Evolutionary conservation across 1,284 basidiomycete species (phyloP).

Genomic region (Microbotryum intermedium): DNA sequence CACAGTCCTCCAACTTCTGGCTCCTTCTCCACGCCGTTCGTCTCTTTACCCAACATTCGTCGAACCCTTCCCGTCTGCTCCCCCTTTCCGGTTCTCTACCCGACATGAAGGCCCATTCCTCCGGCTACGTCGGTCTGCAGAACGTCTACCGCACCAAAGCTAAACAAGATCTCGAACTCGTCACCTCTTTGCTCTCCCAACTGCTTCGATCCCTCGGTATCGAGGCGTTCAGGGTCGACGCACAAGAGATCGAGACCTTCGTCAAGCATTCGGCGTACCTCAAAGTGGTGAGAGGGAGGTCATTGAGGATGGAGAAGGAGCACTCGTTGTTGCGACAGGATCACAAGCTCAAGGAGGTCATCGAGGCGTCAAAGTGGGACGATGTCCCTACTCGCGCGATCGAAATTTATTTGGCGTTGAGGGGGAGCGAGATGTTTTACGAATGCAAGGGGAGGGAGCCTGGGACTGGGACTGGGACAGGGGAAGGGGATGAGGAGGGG

Average conservation of each 20-base stretch:
- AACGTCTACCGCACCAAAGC: conserved; percentile 64
- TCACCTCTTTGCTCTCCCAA: conserved; percentile 35
- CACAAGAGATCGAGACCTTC: conserved; percentile 61
- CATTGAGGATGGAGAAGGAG: conserved; percentile 53
- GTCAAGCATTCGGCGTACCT: conserved; percentile 84
- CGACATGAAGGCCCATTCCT: conserved; percentile 91
- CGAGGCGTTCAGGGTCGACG: conserved; percentile 41
- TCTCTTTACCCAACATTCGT: conserved; percentile 47
- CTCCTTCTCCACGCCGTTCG: conserved; percentile 73
- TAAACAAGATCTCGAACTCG: conserved; percentile 53
- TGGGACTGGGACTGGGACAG: conserved; percentile 31
- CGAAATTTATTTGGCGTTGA: conserved; percentile 41
- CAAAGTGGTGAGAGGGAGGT: conserved; percentile 63
- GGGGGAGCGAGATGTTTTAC: conserved; percentile 43
- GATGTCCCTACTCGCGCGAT: conserved; percentile 14
- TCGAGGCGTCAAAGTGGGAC: conserved; percentile 48
- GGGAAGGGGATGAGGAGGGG: conserved; percentile 23
- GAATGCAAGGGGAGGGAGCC: conserved; percentile 42
- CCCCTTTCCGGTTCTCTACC: conserved; percentile 66
- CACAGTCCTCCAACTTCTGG: conserved; percentile 62
- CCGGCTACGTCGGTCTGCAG: conserved; percentile 70
- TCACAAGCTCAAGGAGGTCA: conserved; percentile 38
- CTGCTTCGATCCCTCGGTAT: conserved; percentile 36
- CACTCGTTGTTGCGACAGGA: background rate
- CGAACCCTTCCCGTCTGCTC: conserved; percentile 46